Base-by-base conservation (phyloP, 2,329 filamentous ascomycete genomes). In the Phoma sp. region DNA sequence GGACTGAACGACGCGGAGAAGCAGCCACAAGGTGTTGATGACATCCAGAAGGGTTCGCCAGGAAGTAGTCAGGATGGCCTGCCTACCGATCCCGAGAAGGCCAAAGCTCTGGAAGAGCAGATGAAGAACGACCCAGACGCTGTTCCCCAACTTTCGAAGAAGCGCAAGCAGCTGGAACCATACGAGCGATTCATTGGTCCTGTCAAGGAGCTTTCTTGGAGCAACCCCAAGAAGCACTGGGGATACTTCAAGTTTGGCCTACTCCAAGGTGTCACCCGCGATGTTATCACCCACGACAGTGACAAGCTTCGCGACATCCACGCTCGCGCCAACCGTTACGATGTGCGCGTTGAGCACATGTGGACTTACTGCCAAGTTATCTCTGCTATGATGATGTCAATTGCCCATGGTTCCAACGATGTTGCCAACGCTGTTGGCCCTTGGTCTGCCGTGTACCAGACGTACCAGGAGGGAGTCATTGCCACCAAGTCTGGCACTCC, bases 381-480 rank as follows among this genome's bases (percentile, higher is more conserved):
- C 30, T 71, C 87, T 26, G 88, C 88, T 53, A 88, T 86, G 77
- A 90, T 87, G 53, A 87, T 87, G 26, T 89, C 87, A 2, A 90
- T 91, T 64, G 87, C 87, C 1, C 88, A 89, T 74, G 87, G 87
- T 20, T 84, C 85, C 61, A 89, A 89, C 69, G 87, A 89, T 56
- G 83, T 89, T 17, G 78, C 83, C 62, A 88, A 84, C 67, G 84
- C 61, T 3, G 64, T 67, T 7, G 66, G 62, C 7, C 86, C 86
- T 1, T 87, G 84, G 66, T 83, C 86, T 2, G 82, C 84, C 46
- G 84, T 88, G 64, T 89, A 80, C 74, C 76, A 83, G 56, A 82
- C 87, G 57, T 89, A 84, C 83, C 64, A 75, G 26, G 79, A 76
- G 0, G 83, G 81, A 2, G 67, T 64, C 0, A 68, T 85, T 1